phyloP scores from a whole-genome alignment of 495 filamentous ascomycete genomes.

The Rostrohypoxylon terebratum region DNA sequence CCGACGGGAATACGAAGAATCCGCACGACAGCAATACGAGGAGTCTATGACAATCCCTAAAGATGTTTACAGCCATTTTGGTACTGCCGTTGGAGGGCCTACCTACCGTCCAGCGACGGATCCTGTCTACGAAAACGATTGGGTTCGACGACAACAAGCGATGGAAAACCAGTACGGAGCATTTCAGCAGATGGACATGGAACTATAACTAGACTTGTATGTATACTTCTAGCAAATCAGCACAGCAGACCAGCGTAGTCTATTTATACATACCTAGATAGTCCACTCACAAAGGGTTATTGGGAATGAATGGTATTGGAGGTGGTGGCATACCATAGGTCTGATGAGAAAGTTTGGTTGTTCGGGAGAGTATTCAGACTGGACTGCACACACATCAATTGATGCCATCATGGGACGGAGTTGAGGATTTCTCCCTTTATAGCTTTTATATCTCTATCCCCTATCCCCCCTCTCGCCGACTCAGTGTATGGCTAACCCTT shows the following conservation, averaged over 20 bases:
- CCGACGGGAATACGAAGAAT: slow-evolving; percentile 63
- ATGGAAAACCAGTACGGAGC: slow-evolving; percentile 72
- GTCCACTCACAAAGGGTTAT: background rate
- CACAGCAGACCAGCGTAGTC: slow-evolving; percentile 28
- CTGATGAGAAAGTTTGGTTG: background rate
- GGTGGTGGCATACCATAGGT: background rate
- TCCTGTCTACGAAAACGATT: slow-evolving; percentile 69
- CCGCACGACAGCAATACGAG: slow-evolving; percentile 51
- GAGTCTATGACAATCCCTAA: slow-evolving; percentile 53
- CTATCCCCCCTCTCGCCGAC: slow-evolving; percentile 1
- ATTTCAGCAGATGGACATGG: slow-evolving; percentile 59
- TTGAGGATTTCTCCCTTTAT: slow-evolving; percentile 39
- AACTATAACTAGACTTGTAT: slow-evolving; percentile 44
- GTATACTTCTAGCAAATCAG: slow-evolving; percentile 37
- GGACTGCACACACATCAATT: slow-evolving; percentile 43
- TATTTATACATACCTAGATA: slow-evolving; percentile 30
- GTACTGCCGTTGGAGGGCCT: slow-evolving; percentile 53
- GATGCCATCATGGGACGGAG: slow-evolving; percentile 40
- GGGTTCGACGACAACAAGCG: slow-evolving; percentile 59
- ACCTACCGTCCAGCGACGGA: slow-evolving; percentile 69
- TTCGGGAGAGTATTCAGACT: slow-evolving; percentile 25
- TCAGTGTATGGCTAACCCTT: slow-evolving; percentile 43
- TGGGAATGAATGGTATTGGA: slow-evolving; percentile 4
- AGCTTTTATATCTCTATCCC: slow-evolving; percentile 40
- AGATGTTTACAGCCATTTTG: slow-evolving; percentile 55